Conservation (phyloP, 148 eudicot species). For the Rhododendron vialii region DNA sequence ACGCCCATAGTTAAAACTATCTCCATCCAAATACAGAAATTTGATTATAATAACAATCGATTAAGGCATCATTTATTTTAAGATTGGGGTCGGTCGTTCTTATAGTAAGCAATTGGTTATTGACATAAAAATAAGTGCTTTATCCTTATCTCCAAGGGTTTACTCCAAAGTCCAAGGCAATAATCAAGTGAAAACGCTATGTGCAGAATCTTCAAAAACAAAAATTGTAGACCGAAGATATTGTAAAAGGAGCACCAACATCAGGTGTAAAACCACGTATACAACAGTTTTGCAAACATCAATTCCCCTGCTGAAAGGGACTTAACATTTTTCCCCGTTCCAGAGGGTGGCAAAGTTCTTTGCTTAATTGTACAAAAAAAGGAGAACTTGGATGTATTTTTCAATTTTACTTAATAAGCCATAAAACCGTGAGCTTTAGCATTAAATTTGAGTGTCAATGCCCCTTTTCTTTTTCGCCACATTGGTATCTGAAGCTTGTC, state of each 20-base stretch:
- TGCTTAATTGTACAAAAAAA: not conserved
- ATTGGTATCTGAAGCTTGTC: not conserved
- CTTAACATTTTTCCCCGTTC: not conserved
- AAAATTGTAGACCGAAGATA: not conserved
- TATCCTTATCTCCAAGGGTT: not conserved
- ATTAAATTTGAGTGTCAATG: not conserved
- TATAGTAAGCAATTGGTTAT: not conserved
- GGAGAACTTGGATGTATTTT: not conserved
- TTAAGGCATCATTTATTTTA: not conserved
- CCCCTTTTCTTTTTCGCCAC: not conserved
- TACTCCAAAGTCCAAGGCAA: not conserved
- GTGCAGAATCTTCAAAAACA: not conserved
- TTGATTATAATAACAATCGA: not conserved
- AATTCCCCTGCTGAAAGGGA: not conserved
- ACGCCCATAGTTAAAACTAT: not conserved
- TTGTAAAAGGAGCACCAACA: not conserved
- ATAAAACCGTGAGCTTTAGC: not conserved
- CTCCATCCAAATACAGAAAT: not conserved
- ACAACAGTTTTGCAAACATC: not conserved
- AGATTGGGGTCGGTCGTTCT: not conserved
- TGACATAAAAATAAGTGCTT: not conserved
- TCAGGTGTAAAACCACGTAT: not conserved
- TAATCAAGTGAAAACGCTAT: not conserved
- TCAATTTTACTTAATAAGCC: not conserved
- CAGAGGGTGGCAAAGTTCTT: not conserved